These are phyloP conservation scores for Bretschneidera sinensis DNA, from an alignment of 345 rosid species.

Conservation along the genomic window DNA sequence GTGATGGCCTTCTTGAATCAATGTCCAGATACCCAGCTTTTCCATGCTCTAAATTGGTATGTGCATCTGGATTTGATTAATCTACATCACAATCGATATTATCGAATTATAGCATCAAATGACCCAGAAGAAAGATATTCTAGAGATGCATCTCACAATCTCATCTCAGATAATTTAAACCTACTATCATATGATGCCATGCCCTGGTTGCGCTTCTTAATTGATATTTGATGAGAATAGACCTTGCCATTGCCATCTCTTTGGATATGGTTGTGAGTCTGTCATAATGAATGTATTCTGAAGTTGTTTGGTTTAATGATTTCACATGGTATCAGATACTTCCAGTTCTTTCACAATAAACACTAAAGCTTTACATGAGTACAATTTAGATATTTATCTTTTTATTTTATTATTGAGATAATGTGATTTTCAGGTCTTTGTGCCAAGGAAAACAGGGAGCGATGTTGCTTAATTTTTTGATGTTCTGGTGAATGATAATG, in stretches of 20 bases:
- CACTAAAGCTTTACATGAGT: too few relatives aligned
- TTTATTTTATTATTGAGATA: neutral
- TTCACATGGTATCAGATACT: too few relatives aligned
- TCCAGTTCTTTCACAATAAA: too few relatives aligned
- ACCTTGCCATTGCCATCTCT: neutral
- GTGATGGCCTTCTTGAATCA: conserved; percentile 26
- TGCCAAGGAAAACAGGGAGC: conserved; percentile 42
- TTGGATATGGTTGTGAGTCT: neutral
- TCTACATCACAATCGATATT: neutral
- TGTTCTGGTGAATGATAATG: conserved; percentile 34
- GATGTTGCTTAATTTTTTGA: conserved; percentile 37
- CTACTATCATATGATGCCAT: neutral
- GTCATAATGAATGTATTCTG: neutral
- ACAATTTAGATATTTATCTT: conserved; percentile 1
- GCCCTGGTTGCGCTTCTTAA: neutral
- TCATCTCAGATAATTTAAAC: neutral
- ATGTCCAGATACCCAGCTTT: conserved; percentile 35
- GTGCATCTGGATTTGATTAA: conserved; percentile 11
- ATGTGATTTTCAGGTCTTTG: conserved; percentile 48
- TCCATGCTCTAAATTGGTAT: conserved; percentile 49
- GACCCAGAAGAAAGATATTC: neutral
- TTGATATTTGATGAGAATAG: neutral
- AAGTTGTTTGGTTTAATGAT: too few relatives aligned
- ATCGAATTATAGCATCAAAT: neutral
- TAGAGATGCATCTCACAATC: neutral